These are phyloP conservation scores for Pseudogymnoascus sp. DNA, from an alignment of 2,329 filamentous ascomycete genomes.

Conservation along the genomic window DNA sequence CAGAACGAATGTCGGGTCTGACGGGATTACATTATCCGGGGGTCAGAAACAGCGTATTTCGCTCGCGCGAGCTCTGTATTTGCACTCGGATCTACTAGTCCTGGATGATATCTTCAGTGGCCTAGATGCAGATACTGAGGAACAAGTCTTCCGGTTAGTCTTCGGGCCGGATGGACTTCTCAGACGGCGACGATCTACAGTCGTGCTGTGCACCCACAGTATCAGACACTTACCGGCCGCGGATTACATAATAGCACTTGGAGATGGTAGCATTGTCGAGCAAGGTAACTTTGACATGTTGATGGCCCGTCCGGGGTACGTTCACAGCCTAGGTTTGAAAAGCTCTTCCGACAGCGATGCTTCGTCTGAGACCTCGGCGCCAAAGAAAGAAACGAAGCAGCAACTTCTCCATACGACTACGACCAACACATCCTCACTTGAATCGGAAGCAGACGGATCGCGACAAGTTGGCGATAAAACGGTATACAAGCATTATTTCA, in stretches of 20 bases:
- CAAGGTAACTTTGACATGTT: slow-evolving; percentile 29
- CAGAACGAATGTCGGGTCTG: slow-evolving; percentile 19
- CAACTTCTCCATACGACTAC: slow-evolving; percentile 1
- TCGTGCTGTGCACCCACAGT: slow-evolving; percentile 29
- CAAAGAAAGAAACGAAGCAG: neutral
- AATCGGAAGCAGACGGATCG: neutral
- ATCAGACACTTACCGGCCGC: slow-evolving; percentile 23
- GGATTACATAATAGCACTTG: slow-evolving; percentile 30
- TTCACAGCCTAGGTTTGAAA: neutral
- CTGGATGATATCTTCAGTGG: slow-evolving; percentile 22
- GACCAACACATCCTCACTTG: neutral
- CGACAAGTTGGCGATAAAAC: slow-evolving; percentile 11
- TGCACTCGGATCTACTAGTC: slow-evolving; percentile 10
- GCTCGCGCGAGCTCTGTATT: slow-evolving; percentile 17
- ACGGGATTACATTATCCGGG: slow-evolving; percentile 14
- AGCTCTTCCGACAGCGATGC: slow-evolving; percentile 7
- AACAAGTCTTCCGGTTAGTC: slow-evolving; percentile 14
- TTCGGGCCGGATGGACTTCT: slow-evolving; percentile 13
- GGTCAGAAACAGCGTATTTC: slow-evolving; percentile 16
- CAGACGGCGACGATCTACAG: slow-evolving; percentile 24
- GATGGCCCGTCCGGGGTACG: slow-evolving; percentile 15
- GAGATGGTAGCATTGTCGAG: slow-evolving; percentile 26
- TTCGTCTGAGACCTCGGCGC: neutral
- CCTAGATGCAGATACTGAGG: slow-evolving; percentile 19
- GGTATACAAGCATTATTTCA: slow-evolving; percentile 19